Evolutionary conservation across 768 basidiomycete species (phyloP), one percentile per base, ranked within the genome.

Genomic region (Rhodotorula kratochvilovae): DNA sequence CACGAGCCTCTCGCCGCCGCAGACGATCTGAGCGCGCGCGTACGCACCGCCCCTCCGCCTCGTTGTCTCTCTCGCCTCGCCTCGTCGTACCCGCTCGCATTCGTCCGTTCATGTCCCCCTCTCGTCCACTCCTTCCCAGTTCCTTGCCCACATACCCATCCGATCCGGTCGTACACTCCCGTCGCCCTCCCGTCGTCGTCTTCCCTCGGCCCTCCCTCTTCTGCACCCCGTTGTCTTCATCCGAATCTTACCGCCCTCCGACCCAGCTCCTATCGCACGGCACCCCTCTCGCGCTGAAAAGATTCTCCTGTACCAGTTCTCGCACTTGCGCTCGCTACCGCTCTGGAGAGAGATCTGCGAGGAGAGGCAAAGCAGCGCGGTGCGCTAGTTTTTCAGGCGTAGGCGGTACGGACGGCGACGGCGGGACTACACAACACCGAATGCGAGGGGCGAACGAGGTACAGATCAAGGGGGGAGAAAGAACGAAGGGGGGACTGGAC

Each of bases 1-100:
- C 39, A 59, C 58, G 42, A 59, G 58, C 42, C 39, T n/a, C 39
- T 59, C 58, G 42, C 35, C 55, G 55, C 55, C 39, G 27, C 36
- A 45, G 54, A 36, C 35, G 23, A 5, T 36, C 54, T 56, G 33
- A 31, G 31, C 54, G 23, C 23, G 23, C 21, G 21, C 46, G 17
- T 25, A 21, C 46, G 21, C 7, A 6, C 46, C 21, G 19, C 19
- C 23, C 46, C 7, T 21, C 7, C 46, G 4, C 19, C 50, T n/a
- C 36, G 7, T 19, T 25, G 23, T 11, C 42, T 8, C 54, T 16
- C 42, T 55, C 29, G n/a, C 54, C 10, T n/a, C 11, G 8, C 29
- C 51, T 53, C 13, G n/a, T 46, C 45, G 17, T 46, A 46, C 17
- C 45, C 45, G 15, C 45, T 46, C 45, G 17, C 21, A 16, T 46